Evolutionary conservation across 1,139 yeast species (phyloP).

Genomic region (Candida pseudoviswanathii): DNA sequence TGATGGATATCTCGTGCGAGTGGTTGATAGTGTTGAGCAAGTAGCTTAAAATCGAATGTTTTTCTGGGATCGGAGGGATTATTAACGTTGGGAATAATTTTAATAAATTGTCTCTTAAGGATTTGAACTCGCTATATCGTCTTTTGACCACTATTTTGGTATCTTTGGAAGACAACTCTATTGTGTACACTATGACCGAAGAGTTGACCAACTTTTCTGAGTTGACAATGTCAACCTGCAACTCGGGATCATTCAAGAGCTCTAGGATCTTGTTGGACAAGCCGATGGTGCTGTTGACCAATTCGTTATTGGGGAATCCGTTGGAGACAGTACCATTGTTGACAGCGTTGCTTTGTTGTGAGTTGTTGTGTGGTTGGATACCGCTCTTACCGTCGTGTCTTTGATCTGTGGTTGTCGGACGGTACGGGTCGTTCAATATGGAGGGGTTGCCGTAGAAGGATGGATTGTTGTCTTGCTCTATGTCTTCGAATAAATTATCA

Average conservation of each 20-base stretch:
- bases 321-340: not conserved
- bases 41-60: conserved; percentile 51
- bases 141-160: conserved; percentile 43
- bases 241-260: conserved; percentile 29
- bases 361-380: conserved; percentile 2
- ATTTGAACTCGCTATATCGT: conserved; percentile 57
- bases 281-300: conserved; percentile 40
- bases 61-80: conserved; percentile 61
- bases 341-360: conserved; percentile 7
- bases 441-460: conserved; percentile 43
- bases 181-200: conserved; percentile 44
- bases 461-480: conserved; percentile 53
- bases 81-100: conserved; percentile 52
- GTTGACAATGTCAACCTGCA: conserved; percentile 34
- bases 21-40: conserved; percentile 43
- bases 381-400: conserved; percentile 1
- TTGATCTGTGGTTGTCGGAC: conserved; percentile 9
- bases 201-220: conserved; percentile 43
- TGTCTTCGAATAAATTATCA: conserved; percentile 34
- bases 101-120: conserved; percentile 47
- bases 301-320: conserved; percentile 21
- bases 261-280: conserved; percentile 39
- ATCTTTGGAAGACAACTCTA: conserved; percentile 25
- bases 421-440: conserved; percentile 31
- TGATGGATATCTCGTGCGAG: conserved; percentile 38